These are phyloP conservation scores for Yamadazyma songkhlaensis DNA, from an alignment of 1,139 yeast species.

Conservation along the genomic window DNA sequence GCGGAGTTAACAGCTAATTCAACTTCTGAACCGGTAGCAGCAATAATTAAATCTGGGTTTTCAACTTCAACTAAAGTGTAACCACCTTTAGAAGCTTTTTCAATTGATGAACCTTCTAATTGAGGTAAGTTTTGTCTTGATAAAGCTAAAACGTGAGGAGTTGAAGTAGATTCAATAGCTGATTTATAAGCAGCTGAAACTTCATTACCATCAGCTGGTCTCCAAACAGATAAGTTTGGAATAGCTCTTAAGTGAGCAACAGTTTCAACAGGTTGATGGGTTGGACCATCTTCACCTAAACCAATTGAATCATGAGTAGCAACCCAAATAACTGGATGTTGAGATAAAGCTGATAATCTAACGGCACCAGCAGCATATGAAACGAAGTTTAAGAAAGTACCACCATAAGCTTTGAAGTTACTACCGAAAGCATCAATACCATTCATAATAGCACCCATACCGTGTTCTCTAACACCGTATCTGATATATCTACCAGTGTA, in stretches of 20 bases:
- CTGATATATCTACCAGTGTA: conserved; percentile 93
- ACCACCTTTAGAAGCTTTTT: conserved; percentile 95
- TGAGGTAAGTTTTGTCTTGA: conserved; percentile 98
- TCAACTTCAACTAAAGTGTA: conserved; percentile 63
- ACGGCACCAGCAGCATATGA: conserved; percentile 98
- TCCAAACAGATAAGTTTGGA: conserved; percentile 96
- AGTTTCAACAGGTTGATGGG: conserved; percentile 99
- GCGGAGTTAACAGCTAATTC: conserved; percentile 79
- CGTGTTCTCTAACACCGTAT: conserved; percentile 99
- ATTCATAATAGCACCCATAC: conserved; percentile 98
- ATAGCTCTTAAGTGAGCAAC: conserved; percentile 96
- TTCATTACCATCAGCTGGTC: conserved; percentile 99
- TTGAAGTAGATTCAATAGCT: conserved; percentile 66
- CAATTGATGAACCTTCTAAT: conserved; percentile 88
- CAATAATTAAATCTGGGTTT: conserved; percentile 75
- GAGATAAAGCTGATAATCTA: conserved; percentile 90
- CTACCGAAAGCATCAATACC: conserved; percentile 97
- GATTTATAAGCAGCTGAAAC: conserved; percentile 92
- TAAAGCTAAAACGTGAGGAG: conserved; percentile 89
- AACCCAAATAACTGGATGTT: conserved; percentile 93
- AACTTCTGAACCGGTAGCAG: conserved; percentile 97
- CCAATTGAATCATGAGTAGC: conserved; percentile 99
- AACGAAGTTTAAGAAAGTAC: conserved; percentile 97
- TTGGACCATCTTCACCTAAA: conserved; percentile 99
- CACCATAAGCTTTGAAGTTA: conserved; percentile 91